Evolutionary conservation across 1,139 yeast genomes (phyloP).

Genomic region (Protomyces inouyei): DNA sequence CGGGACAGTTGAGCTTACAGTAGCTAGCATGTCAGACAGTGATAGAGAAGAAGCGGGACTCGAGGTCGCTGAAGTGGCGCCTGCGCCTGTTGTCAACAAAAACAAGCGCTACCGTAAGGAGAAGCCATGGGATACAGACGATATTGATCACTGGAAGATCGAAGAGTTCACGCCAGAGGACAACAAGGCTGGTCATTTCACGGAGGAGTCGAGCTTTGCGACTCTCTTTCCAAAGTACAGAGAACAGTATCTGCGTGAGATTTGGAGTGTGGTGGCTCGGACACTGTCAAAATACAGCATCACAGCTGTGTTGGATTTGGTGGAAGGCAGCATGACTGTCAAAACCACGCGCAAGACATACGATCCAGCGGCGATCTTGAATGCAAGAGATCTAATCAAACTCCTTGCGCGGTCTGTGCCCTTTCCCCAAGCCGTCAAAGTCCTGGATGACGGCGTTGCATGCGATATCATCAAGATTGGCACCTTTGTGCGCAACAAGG

Average conservation of each 20-base stretch:
- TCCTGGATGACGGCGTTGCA: conserved; percentile 73
- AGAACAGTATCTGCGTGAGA: conserved; percentile 78
- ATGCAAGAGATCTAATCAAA: conserved; percentile 91
- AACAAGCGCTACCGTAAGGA: conserved; percentile 27
- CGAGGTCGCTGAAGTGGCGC: neutral
- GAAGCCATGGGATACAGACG: conserved; percentile 68
- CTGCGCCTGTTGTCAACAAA: conserved; percentile 23
- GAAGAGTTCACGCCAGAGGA: conserved; percentile 90
- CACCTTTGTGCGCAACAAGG: conserved; percentile 80
- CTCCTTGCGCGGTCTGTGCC: conserved; percentile 94
- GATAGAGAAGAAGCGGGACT: neutral
- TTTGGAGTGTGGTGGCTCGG: conserved; percentile 91
- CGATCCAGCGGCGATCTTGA: conserved; percentile 90
- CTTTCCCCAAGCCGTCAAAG: conserved; percentile 78
- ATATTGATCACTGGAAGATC: conserved; percentile 76
- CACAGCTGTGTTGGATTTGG: conserved; percentile 77
- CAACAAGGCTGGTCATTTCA: conserved; percentile 74
- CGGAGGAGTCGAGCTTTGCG: conserved; percentile 93
- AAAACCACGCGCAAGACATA: conserved; percentile 90
- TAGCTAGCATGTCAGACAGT: neutral
- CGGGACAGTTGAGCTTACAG: no score
- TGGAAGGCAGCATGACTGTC: conserved; percentile 97
- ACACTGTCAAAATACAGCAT: conserved; percentile 68
- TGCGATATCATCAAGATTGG: conserved; percentile 97
- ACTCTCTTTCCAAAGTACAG: conserved; percentile 95